Conservation (phyloP, 2,329 filamentous ascomycete genomes). For the Cladosporium halotolerans region DNA sequence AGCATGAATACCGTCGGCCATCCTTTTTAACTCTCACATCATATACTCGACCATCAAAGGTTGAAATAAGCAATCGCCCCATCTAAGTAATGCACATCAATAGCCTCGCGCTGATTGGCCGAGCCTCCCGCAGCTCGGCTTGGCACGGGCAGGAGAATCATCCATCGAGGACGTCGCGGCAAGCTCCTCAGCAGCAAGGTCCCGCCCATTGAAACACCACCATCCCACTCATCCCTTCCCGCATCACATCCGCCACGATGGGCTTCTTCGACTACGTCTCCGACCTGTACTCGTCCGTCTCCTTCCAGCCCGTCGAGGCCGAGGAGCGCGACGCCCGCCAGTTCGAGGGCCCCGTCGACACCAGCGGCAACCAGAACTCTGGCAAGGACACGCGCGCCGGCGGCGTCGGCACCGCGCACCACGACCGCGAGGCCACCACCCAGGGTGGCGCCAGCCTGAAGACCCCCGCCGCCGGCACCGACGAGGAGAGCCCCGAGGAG, state of each 20-base stretch:
- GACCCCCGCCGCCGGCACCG: slow-evolving; percentile 36
- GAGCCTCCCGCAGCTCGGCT: neutral
- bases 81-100: no score
- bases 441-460: slow-evolving; percentile 35
- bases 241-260: slow-evolving; percentile 40
- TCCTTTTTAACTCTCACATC: no score
- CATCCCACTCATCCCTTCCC: neutral
- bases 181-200: slow-evolving; percentile 3
- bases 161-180: slow-evolving; percentile 1
- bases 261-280: slow-evolving; percentile 59
- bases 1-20: no score
- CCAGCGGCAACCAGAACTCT: slow-evolving; percentile 36
- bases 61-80: no score
- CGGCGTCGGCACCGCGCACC: slow-evolving; percentile 25
- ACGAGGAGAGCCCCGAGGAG: slow-evolving; percentile 38
- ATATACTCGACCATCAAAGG: no score
- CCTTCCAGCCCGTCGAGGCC: slow-evolving; percentile 54
- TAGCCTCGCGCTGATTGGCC: slow-evolving; percentile 4
- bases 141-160: slow-evolving; percentile 1
- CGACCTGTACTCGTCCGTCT: slow-evolving; percentile 60
- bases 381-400: slow-evolving; percentile 25
- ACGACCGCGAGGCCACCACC: slow-evolving; percentile 25
- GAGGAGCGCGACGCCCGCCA: slow-evolving; percentile 51
- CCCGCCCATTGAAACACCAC: slow-evolving; percentile 5
- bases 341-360: slow-evolving; percentile 42